A percentile compares a stretch with the other conserved stretches of the same genome.
Evolutionary conservation across 1,139 yeast genomes (phyloP).

Genomic region (Taphrina populina): DNA sequence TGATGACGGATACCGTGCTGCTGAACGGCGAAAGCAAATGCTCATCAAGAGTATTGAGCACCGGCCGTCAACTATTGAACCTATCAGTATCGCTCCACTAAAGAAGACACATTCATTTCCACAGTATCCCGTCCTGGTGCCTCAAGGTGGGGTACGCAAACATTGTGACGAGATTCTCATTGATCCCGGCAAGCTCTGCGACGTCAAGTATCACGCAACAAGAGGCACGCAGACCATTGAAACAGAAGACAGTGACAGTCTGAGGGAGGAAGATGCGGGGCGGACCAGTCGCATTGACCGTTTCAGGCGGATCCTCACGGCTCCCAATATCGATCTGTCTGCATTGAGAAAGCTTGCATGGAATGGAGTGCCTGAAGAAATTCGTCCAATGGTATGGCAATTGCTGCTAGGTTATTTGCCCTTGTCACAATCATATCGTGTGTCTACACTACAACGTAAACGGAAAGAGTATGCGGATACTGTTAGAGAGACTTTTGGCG

Average conservation of each 20-base stretch:
- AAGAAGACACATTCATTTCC: slow-evolving; percentile 32
- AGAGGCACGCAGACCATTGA: slow-evolving; percentile 4
- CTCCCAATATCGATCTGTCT: slow-evolving; percentile 60
- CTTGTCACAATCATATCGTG: slow-evolving; percentile 73
- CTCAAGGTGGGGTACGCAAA: slow-evolving; percentile 37
- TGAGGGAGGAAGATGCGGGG: slow-evolving; percentile 55
- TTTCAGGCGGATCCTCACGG: slow-evolving; percentile 63
- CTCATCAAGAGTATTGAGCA: slow-evolving; percentile 32
- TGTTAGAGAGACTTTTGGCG: slow-evolving; percentile 57
- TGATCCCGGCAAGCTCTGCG: slow-evolving; percentile 9
- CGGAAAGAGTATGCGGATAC: slow-evolving; percentile 85
- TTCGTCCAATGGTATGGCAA: slow-evolving; percentile 88
- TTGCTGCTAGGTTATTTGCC: slow-evolving; percentile 85
- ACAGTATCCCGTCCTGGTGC: slow-evolving; percentile 9
- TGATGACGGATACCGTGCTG: slow-evolving; percentile 27
- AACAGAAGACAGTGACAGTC: slow-evolving; percentile 43
- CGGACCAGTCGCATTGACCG: slow-evolving; percentile 61
- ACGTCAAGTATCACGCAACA: slow-evolving; percentile 9
- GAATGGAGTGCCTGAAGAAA: slow-evolving; percentile 86
- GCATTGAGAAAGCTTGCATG: slow-evolving; percentile 79
- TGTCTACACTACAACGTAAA: slow-evolving; percentile 67
- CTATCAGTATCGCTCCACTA: slow-evolving; percentile 24
- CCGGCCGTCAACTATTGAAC: slow-evolving; percentile 20
- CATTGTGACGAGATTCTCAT: slow-evolving; percentile 42
- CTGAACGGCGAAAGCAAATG: slow-evolving; percentile 21